These are phyloP conservation scores for Sporothrix brasiliensis DNA, from an alignment of 2,329 filamentous ascomycete genomes.

Conservation along the genomic window DNA sequence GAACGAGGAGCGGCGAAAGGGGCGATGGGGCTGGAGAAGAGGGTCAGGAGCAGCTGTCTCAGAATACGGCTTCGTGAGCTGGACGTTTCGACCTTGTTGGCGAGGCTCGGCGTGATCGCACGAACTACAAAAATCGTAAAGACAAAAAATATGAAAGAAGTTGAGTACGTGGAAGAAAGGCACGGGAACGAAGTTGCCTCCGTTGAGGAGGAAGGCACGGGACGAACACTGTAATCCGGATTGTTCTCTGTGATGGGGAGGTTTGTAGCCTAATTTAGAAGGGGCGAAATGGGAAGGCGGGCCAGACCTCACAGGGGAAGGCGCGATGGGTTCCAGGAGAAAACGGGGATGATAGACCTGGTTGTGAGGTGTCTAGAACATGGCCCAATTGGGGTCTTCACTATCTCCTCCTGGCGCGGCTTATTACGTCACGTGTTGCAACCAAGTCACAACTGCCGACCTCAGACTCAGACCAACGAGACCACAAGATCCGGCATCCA, in stretches of 20 bases:
- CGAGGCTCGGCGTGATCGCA: neutral
- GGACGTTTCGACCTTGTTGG: neutral
- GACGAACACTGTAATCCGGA: conserved; percentile 4
- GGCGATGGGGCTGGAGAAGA: conserved; percentile 13
- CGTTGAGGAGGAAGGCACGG: conserved; percentile 16
- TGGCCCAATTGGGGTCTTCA: neutral
- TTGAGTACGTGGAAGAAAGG: neutral
- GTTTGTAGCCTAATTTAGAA: conserved; percentile 23
- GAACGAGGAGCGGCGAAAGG: conserved; percentile 21
- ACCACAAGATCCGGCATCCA: too few species aligned
- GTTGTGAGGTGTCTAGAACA: neutral
- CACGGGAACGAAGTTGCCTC: neutral
- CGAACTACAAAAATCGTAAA: too few species aligned
- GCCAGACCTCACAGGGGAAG: conserved; percentile 21
- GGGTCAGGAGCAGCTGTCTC: conserved; percentile 20
- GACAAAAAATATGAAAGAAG: neutral
- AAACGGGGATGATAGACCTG: too few species aligned
- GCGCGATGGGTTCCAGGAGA: conserved; percentile 6
- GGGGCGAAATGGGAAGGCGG: conserved; percentile 12
- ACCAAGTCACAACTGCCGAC: too few species aligned
- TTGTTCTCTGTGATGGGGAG: conserved; percentile 5
- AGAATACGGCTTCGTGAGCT: conserved; percentile 3
- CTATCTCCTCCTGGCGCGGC: neutral
- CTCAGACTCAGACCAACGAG: too few species aligned
- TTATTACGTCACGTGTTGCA: neutral